Percentiles rank a stretch among this genome's conserved stretches.
Conservation (phyloP, 2,329 filamentous ascomycete species). For the Xylaria sp. region DNA sequence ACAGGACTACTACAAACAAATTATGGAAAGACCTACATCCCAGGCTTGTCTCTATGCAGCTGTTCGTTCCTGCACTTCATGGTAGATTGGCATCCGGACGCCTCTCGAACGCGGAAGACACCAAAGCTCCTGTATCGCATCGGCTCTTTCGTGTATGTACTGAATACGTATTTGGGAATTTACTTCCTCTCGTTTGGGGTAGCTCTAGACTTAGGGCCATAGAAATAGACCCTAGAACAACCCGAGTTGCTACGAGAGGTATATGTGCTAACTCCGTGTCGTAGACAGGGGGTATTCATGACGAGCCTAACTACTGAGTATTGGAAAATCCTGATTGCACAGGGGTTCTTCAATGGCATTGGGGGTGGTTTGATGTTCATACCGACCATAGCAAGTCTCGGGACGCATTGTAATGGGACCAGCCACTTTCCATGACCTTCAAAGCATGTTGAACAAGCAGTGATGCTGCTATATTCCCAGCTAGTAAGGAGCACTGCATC, state of each 20-base stretch:
- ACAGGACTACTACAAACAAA: slow-evolving; percentile 25
- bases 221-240: neutral
- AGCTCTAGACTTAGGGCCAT: neutral
- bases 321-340: slow-evolving; percentile 37
- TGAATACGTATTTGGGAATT: slow-evolving; percentile 2
- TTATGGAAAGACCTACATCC: slow-evolving; percentile 32
- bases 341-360: slow-evolving; percentile 30
- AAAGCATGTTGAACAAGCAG: slow-evolving; percentile 28
- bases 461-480: slow-evolving; percentile 45
- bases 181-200: neutral
- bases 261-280: slow-evolving; percentile 11
- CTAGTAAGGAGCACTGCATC: neutral
- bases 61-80: slow-evolving; percentile 56
- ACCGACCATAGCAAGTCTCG: slow-evolving; percentile 26
- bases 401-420: slow-evolving; percentile 35
- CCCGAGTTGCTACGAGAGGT: neutral
- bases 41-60: slow-evolving; percentile 55
- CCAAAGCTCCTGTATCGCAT: slow-evolving; percentile 34
- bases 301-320: slow-evolving; percentile 41
- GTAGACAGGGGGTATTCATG: slow-evolving; percentile 41
- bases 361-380: slow-evolving; percentile 29
- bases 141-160: slow-evolving; percentile 11
- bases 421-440: slow-evolving; percentile 31
- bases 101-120: slow-evolving; percentile 55
- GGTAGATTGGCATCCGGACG: slow-evolving; percentile 55